A percentile compares a stretch with the other conserved stretches of the same genome.
These are phyloP conservation scores for Hemerocallis citrina DNA, from an alignment of 106 monocot species.

Conservation along the genomic window DNA sequence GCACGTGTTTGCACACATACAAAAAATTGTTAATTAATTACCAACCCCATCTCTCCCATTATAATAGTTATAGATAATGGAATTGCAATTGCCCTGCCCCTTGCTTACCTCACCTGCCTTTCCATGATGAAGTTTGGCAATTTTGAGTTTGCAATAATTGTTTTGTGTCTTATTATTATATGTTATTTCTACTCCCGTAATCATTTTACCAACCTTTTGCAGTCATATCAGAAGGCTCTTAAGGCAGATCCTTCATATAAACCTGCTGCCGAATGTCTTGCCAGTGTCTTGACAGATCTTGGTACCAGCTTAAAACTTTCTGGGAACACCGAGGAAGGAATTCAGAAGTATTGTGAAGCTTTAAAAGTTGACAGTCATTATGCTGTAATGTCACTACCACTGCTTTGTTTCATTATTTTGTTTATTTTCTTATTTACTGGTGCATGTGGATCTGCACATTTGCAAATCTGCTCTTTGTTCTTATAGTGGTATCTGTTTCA, in stretches of 20 bases:
- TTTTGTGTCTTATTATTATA: not conserved
- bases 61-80: no score
- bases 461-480: not conserved
- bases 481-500: constrained; percentile 26
- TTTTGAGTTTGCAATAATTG: no score
- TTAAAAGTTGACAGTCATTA: constrained; percentile 73
- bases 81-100: no score
- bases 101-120: no score
- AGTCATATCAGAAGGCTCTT: constrained; percentile 90
- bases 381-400: constrained; percentile 53
- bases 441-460: not conserved
- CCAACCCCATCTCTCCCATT: no score
- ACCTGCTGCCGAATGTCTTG: constrained; percentile 93
- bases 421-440: not conserved
- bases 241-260: constrained; percentile 82
- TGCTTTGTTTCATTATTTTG: not conserved
- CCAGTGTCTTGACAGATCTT: constrained; percentile 89
- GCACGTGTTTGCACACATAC: no score
- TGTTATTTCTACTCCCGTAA: not conserved
- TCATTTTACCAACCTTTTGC: constrained; percentile 13
- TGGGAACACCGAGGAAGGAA: constrained; percentile 95
- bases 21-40: no score
- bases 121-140: no score
- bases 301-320: constrained; percentile 94
- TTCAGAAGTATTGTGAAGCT: constrained; percentile 95